A percentile compares a stretch with the other conserved stretches of the same genome.
phyloP scores from a whole-genome alignment of 2,329 filamentous ascomycete species.

The Paramyrothecium roridum region DNA sequence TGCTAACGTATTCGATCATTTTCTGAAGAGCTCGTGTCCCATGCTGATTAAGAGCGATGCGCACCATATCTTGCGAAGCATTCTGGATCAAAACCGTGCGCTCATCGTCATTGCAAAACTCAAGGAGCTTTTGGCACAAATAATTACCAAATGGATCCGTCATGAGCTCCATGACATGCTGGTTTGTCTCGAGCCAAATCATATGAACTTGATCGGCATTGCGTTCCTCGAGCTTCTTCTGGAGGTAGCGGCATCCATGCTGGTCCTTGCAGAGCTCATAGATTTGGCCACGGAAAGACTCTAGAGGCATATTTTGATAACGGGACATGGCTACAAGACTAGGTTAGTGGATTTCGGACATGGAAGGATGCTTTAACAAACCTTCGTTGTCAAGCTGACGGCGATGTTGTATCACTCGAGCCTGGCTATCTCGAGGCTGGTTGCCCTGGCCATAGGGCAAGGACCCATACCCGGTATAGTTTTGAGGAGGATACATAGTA shows the following conservation, averaged over 20 bases:
- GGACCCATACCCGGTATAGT: constrained; percentile 54
- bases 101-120: constrained; percentile 93
- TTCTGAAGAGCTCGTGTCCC: constrained; percentile 95
- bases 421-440: constrained; percentile 69
- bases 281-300: constrained; percentile 78
- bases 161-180: constrained; percentile 96
- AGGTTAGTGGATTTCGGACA: constrained; percentile 20
- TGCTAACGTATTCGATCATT: constrained; percentile 98
- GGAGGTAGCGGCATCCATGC: constrained; percentile 92
- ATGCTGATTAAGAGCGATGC: constrained; percentile 94
- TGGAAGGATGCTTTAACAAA: constrained; percentile 26
- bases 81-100: constrained; percentile 90
- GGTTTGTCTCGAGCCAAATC: constrained; percentile 92
- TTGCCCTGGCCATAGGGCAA: constrained; percentile 46
- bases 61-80: constrained; percentile 80
- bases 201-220: constrained; percentile 79
- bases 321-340: constrained; percentile 61
- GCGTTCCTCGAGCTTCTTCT: constrained; percentile 94
- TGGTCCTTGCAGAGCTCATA: constrained; percentile 95
- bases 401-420: constrained; percentile 71
- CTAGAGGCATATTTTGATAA: constrained; percentile 79
- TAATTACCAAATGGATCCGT: constrained; percentile 99
- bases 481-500: constrained; percentile 52
- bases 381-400: constrained; percentile 73
- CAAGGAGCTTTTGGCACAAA: constrained; percentile 95